Conservation (phyloP, 1,284 basidiomycete genomes). For the Microstroma glucosiphilum region DNA sequence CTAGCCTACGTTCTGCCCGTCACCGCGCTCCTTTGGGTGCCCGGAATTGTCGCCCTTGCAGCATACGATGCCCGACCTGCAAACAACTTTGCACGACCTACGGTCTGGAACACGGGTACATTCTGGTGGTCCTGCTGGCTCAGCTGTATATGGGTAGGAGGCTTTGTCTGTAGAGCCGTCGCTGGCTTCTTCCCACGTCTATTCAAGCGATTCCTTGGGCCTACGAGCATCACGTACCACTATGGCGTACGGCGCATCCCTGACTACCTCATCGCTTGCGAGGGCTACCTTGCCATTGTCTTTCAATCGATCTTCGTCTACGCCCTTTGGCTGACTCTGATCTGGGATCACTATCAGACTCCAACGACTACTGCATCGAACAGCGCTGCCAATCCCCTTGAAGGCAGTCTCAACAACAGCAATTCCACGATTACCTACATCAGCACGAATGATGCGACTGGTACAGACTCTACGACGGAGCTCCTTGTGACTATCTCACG, state of each 20-base stretch:
- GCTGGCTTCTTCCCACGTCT: slow-evolving; percentile 54
- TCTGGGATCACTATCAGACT: slow-evolving; percentile 44
- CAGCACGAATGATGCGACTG: not conserved
- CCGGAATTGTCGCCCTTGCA: slow-evolving; percentile 65
- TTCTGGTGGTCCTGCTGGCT: slow-evolving; percentile 86
- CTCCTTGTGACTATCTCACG: slow-evolving; percentile 42
- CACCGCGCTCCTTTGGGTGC: slow-evolving; percentile 50
- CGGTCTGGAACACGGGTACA: slow-evolving; percentile 59
- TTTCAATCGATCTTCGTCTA: slow-evolving; percentile 65
- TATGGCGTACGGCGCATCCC: slow-evolving; percentile 59
- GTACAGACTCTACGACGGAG: slow-evolving; percentile 44
- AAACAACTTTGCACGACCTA: slow-evolving; percentile 53
- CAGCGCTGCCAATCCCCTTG: not conserved
- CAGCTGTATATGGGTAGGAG: slow-evolving; percentile 70
- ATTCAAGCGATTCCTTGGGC: slow-evolving; percentile 15
- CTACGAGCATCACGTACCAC: slow-evolving; percentile 53
- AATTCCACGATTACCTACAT: slow-evolving; percentile 12
- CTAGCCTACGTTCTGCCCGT: slow-evolving; percentile 26
- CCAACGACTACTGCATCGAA: slow-evolving; percentile 14
- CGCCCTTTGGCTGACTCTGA: slow-evolving; percentile 49
- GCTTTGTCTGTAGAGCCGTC: slow-evolving; percentile 70
- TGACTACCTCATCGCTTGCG: slow-evolving; percentile 66
- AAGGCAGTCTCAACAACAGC: not conserved
- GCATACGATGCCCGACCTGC: slow-evolving; percentile 55
- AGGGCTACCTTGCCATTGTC: slow-evolving; percentile 63